phyloP scores from a whole-genome alignment of 805 yeast genomes.

The Suhomyces vadensis region DNA sequence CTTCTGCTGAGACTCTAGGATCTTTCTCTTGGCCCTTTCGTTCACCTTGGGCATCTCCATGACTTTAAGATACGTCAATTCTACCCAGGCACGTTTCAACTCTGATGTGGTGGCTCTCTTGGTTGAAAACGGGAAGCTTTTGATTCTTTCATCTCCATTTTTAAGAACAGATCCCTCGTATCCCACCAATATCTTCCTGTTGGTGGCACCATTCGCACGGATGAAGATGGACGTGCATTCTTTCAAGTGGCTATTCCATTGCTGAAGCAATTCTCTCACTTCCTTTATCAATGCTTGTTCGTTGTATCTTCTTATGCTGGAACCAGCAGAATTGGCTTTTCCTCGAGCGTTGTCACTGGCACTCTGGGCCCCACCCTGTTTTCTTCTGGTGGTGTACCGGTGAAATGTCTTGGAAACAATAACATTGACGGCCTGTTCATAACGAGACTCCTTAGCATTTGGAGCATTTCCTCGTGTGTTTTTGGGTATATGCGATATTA shows the following conservation, averaged over 20 bases:
- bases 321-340: slow-evolving; percentile 95
- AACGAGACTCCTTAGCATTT: slow-evolving; percentile 46
- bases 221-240: slow-evolving; percentile 72
- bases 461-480: slow-evolving; percentile 57
- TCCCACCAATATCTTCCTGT: slow-evolving; percentile 64
- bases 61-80: slow-evolving; percentile 60
- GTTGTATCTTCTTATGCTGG: slow-evolving; percentile 83
- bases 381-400: slow-evolving; percentile 91
- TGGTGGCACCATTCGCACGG: slow-evolving; percentile 75
- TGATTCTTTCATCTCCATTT: slow-evolving; percentile 60
- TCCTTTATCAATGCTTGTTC: slow-evolving; percentile 82
- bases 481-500: slow-evolving; percentile 68
- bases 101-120: slow-evolving; percentile 82
- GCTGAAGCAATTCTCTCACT: slow-evolving; percentile 62
- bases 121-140: slow-evolving; percentile 84
- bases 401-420: slow-evolving; percentile 84
- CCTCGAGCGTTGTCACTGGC: slow-evolving; percentile 92
- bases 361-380: slow-evolving; percentile 96
- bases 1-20: slow-evolving; percentile 8
- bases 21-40: slow-evolving; percentile 23
- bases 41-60: slow-evolving; percentile 54
- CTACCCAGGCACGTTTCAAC: slow-evolving; percentile 80
- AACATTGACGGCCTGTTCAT: slow-evolving; percentile 64
- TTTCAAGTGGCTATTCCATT: slow-evolving; percentile 63
- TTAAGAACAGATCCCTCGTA: slow-evolving; percentile 58